Base-by-base conservation (phyloP, 2,329 filamentous ascomycete species). In the Madurella mycetomatis region DNA sequence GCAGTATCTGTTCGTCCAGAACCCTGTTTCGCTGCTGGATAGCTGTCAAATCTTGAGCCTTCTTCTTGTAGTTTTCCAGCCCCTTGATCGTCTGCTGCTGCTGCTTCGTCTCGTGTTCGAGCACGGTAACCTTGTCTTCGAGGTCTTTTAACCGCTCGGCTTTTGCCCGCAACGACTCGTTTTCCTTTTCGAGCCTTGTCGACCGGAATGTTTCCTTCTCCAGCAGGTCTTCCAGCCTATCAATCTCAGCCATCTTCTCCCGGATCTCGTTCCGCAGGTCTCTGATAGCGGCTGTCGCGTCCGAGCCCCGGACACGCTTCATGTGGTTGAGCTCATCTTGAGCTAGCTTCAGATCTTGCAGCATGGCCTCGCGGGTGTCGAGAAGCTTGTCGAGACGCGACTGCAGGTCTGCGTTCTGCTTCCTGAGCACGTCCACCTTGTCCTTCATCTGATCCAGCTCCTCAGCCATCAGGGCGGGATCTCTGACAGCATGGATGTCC, bases 161-260 rank as follows among this genome's bases (percentile, higher is more conserved):
- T 66, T 70, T 76, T 52, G 69, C 70, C 48, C 72, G 73, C 31
- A 82, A 68, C 41, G 70, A 69, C 48, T 72, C 68, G 37, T 82
- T 74, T 58, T 84, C 80, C 56, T 72, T 73, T 50, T 72, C 68
- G 32, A 81, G 66, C 25, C 69, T 72, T 42, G 73, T 72, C 60
- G 73, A 80, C 67, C 72, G 67, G 15, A 72, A 66, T 16, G 72
- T 71, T 57, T 78, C 69, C 32, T 78, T 74, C 53, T 87, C 81
- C 11, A 86, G 71, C 61, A 88, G 81, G 17, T 79, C 78, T 67
- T 92, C 88, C 61, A 90, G 81, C 19, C 76, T 80, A 40, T 84
- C 83, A 64, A 92, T 91, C 55, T 64, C 60, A 40, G 59, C 56
- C 53, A 66, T 64, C 63, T 87, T 84, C 62, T 90, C 83, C 41